Evolutionary conservation across 2,329 filamentous ascomycete species (phyloP), one percentile per base, ranked within the genome.

Genomic region (Botryosphaeria agaves): DNA sequence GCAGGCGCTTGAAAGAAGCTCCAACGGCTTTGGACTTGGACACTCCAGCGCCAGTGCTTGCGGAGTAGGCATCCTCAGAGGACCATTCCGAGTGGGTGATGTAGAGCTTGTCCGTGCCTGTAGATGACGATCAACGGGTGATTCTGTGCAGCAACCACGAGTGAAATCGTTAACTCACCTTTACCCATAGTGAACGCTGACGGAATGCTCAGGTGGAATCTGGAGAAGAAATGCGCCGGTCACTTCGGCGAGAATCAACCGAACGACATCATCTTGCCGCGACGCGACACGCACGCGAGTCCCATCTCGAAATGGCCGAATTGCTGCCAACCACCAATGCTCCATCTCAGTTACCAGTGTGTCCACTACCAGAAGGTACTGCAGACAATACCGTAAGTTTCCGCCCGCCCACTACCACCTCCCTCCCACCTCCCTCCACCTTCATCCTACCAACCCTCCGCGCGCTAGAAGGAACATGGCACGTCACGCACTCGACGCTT

Each of bases 51-150:
- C 72, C 73, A 33, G 76, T 76, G 49, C 75, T 85, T 41, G 84
- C 83, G 18, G 80, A 79, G 56, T 81, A 94, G 35, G 82, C 75
- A 54, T 94, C 85, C 28, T 77, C 73, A 5, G 84, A 93, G 5
- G 83, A 76, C 89, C 89, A 98, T 64, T 98, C 89, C 24, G 82
- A 91, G 59, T 98, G 91, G 32, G 89, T 98, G 48, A 98, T 98
- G 41, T 56, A 57, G 29, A 57, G 52, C 32, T 56, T 57, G 40
- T 57, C 54, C 5, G 54, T 57, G 18, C 46, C 46, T 41, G n/a
- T n/a, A n/a, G 7, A 12, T 23, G 21, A 23, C 4, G 21, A 23
- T 9, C 4, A 12, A 12, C 4, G 4, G 21, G 21, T 11, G 12
- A 12, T 23, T 23, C 9, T 9, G 9, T 23, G 9, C 21, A 23